Evolutionary conservation across 2,329 filamentous ascomycete genomes (phyloP).

Genomic region (Dactylellina cionopaga): DNA sequence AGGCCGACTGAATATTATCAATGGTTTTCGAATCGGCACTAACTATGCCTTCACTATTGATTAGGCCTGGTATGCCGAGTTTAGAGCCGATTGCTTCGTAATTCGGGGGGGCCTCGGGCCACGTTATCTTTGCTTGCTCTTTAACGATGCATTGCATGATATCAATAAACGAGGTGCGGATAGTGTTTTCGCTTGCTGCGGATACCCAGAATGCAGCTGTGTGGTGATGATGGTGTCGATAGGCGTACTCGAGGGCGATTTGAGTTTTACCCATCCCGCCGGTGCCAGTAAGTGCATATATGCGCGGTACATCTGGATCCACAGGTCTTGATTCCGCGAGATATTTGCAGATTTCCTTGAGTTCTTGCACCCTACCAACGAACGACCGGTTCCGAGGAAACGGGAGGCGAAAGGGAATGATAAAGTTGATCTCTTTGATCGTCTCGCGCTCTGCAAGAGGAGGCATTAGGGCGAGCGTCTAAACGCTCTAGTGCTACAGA

Average conservation of each 20-base stretch:
- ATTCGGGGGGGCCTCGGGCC: slow-evolving; percentile 2
- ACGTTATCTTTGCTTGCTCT: background rate
- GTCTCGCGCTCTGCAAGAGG: background rate
- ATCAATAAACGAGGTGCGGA: background rate
- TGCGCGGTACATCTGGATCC: no score
- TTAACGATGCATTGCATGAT: slow-evolving; percentile 12
- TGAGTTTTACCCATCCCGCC: no score
- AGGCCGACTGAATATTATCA: background rate
- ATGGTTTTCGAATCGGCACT: background rate
- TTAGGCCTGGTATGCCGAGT: no score
- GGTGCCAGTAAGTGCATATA: no score
- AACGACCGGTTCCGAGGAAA: background rate
- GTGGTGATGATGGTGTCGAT: background rate
- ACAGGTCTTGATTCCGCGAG: no score
- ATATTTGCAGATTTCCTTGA: no score
- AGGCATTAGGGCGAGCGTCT: background rate
- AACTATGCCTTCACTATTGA: no score
- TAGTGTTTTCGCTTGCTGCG: background rate
- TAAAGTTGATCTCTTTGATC: background rate
- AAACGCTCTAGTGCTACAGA: background rate
- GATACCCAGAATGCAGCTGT: slow-evolving; percentile 9
- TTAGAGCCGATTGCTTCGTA: no score
- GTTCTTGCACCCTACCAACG: slow-evolving; percentile 3
- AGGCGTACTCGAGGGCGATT: slow-evolving; percentile 13
- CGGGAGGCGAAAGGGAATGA: background rate